These are phyloP conservation scores for Umbellularia californica DNA, from an alignment of 164 flowering plant species.

Conservation along the genomic window DNA sequence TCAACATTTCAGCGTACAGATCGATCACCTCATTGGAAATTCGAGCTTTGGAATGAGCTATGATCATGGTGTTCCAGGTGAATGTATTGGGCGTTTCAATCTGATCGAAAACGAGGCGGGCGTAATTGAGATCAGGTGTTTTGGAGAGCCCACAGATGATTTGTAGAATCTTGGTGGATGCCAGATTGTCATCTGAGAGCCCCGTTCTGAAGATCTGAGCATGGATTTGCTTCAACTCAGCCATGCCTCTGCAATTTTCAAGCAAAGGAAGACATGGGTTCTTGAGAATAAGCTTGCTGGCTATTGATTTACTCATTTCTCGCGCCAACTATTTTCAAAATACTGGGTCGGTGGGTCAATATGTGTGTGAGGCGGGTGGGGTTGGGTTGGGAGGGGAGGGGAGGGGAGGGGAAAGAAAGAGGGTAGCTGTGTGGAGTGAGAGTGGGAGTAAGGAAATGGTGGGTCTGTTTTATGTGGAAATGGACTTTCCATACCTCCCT, in stretches of 20 bases:
- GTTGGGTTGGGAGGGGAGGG: no score
- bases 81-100: conserved; percentile 12
- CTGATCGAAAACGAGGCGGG: conserved; percentile 7
- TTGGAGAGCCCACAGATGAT: not conserved
- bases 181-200: conserved; percentile 3
- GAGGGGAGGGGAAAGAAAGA: no score
- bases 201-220: conserved; percentile 16
- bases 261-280: conserved; percentile 19
- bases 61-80: conserved; percentile 12
- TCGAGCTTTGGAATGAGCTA: conserved; percentile 3
- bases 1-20: conserved; percentile 12
- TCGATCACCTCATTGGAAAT: not conserved
- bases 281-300: conserved; percentile 19
- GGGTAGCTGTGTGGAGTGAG: no score
- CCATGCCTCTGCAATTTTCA: conserved; percentile 7
- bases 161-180: conserved; percentile 7
- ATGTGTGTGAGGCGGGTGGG: no score
- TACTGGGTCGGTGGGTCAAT: no score
- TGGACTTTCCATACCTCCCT: no score
- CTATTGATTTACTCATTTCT: conserved; percentile 7
- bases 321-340: not conserved
- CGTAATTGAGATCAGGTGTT: conserved; percentile 3
- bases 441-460: no score
- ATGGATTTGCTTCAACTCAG: conserved; percentile 17
- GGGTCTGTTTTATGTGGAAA: no score